Base-by-base conservation (phyloP, 1,284 basidiomycete genomes). In the Inonotus hispidus region DNA sequence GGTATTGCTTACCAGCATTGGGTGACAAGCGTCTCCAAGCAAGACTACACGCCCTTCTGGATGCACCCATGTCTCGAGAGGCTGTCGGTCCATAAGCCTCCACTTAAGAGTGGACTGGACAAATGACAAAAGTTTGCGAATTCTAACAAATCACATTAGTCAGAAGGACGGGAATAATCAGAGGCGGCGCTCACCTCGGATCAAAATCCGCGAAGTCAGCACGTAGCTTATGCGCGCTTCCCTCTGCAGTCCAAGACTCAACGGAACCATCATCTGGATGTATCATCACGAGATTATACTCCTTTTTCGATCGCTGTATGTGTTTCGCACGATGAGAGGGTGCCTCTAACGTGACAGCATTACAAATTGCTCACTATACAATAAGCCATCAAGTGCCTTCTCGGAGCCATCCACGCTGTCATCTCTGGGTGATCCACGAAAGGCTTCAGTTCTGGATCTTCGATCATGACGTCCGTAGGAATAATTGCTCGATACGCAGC, bases 1-100 rank as follows among this genome's bases (percentile, higher is more conserved):
- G 41, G n/a, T 4, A 19, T 7, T 25, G 71, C 82, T 60, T 62
- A 84, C 82, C 10, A 87, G 75, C 84, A 87, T 88, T 0, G 86
- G 83, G 66, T 86, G 84, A 55, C 81, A 82, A 0, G 82, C 75
- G 65, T 84, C 83, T 0, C 82, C 82, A 0, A 84, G 71, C 11
- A 84, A 68, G n/a, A 72, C 77, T 1, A 84, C 71, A 38, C 73
- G 77, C 2, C 76, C 77, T 11, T 71, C 70, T n/a, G 69, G 68
- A 67, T 84, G 81, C 7, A 83, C 64, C 82, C 83, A 84, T 0
- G 73, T 79, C 1, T 71, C 67, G 38, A 83, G 71, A 10, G 78
- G 76, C 53, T 72, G 67, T 32, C 79, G 77, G 63, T 82, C 81
- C 70, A 81, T 76, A 39, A 85, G 69, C 23, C 75, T 76, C 77